Base-by-base conservation (phyloP, 495 filamentous ascomycete species). In the Hypoxylon intermedium region DNA sequence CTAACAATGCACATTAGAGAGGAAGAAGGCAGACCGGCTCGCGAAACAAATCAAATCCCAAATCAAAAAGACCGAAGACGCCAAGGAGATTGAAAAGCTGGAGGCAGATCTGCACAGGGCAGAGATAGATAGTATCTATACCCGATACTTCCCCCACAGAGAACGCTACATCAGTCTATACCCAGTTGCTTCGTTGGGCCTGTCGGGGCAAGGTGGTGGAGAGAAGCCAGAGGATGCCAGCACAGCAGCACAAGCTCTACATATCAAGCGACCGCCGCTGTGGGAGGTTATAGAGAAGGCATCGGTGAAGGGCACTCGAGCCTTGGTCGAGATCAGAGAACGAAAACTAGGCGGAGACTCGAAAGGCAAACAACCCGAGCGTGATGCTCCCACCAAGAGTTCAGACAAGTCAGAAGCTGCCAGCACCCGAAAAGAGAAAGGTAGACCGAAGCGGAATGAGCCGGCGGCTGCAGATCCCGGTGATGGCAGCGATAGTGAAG, bases 41-140 rank as follows among this genome's bases (percentile, higher is more conserved):
- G 72, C 89, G 49, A 90, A 88, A 54, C 79, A 83, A 47, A 75
- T 93, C 12, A 70, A 80, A 50, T 85, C 84, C 60, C 74, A 75
- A 53, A 75, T 92, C 4, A 67, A 65, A 28, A 75, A 72, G 20
- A 59, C 81, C 13, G 70, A 71, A 21, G 73, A 84, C 15, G 69
- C 76, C 5, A 73, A 82, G 21, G 80, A 83, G 56, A 73, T 77
- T 6, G 73, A 81, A 16, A 72, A 71, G 9, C 67, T 89, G 31
- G 72, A 83, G 38, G 61, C 72, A 21, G 79, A 86, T 49, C 78
- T 97, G 26, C 87, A 92, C 60, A 74, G 75, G 11, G 87, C 89
- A 5, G 83, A 89, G 54, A 84, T 97, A 12, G 92, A 96, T 67
- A 73, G 93, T 52, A 91, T 93, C 67, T 98, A 98, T 67, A 85